A percentile compares a stretch with the other conserved stretches of the same genome.
These are phyloP conservation scores for Eimeria tenella DNA, from an alignment of 169 alveolate species.

Conservation along the genomic window DNA sequence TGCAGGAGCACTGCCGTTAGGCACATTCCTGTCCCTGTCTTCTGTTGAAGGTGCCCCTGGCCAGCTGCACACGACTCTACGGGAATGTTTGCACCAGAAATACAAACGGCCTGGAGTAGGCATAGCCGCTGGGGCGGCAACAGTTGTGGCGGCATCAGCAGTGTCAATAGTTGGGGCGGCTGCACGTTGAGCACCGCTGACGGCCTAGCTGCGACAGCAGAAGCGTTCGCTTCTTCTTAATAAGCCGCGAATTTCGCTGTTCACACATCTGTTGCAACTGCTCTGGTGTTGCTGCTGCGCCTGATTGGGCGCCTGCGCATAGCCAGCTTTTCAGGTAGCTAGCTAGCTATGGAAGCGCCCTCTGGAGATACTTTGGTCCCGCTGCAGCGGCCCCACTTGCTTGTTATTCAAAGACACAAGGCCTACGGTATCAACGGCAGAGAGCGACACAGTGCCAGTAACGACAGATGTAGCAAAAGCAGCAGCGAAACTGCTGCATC, in stretches of 20 bases:
- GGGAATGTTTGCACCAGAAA: no score
- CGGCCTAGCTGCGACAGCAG: neutral
- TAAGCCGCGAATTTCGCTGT: no score
- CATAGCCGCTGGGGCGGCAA: neutral
- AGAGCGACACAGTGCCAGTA: neutral
- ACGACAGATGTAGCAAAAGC: neutral
- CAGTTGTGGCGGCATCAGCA: neutral
- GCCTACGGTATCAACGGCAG: neutral
- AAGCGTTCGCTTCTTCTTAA: neutral
- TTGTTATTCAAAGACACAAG: slow-evolving; percentile 3
- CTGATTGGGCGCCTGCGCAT: no score
- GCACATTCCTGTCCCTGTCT: no score
- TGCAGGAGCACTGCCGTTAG: no score
- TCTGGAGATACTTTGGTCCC: neutral
- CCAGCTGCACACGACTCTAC: no score
- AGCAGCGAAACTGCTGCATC: no score
- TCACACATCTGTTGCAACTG: no score
- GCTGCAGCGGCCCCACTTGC: slow-evolving; percentile 8
- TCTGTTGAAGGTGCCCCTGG: no score
- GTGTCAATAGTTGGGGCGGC: neutral
- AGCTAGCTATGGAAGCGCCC: neutral
- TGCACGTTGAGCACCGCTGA: no score
- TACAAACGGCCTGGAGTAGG: neutral
- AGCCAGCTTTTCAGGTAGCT: no score
- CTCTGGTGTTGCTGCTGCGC: no score